Evolutionary conservation across 441 rosid species (phyloP), one percentile per base, ranked within the genome.

Genomic region (Gossypium trilobum): DNA sequence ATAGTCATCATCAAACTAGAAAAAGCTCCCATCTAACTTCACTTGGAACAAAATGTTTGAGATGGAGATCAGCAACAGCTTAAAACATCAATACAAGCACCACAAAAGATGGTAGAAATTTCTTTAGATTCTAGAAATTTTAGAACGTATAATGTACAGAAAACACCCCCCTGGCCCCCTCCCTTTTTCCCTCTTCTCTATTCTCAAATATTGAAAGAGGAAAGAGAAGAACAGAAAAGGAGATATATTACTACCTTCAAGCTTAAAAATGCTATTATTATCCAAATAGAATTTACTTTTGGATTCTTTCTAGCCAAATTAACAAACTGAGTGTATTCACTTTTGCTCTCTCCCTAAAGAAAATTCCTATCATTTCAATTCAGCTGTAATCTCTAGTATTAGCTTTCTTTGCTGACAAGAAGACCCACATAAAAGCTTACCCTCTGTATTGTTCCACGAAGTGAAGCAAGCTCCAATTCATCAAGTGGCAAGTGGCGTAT

Each of bases 391-490:
- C 9, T 42, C 48, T 20, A 51, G 39, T 5, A 61, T 16, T 63
- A 68, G 66, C 54, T 62, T 71, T 70, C 61, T 23, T 16, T 62
- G 63, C 60, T 5, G 22, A 22, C 55, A 62, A 59, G 19, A 62
- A 77, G 55, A 56, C 20, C 51, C 31, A 61, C 19, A 70, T 22
- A 9, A 68, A 72, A 55, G 29, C 87, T 79, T 86, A 92, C 99
- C 88, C 85, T 87, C 75, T 92, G 99, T 78, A 92, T 74, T 62
- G 92, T 86, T 77, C 99, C 98, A 22, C 98, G 82, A 27, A 95
- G 93, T 54, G 99, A 95, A 81, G 97, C 98, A 87, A 95, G 84
- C 85, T 95, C 98, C 87, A 92, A 80, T 74, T 95, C 99, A 85
- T 95, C 99, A 57, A 95, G 90, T 25, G 99, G 99, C 81, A 95